phyloP scores from a whole-genome alignment of 2,329 filamentous ascomycete species.

The Monosporascus sp. region DNA sequence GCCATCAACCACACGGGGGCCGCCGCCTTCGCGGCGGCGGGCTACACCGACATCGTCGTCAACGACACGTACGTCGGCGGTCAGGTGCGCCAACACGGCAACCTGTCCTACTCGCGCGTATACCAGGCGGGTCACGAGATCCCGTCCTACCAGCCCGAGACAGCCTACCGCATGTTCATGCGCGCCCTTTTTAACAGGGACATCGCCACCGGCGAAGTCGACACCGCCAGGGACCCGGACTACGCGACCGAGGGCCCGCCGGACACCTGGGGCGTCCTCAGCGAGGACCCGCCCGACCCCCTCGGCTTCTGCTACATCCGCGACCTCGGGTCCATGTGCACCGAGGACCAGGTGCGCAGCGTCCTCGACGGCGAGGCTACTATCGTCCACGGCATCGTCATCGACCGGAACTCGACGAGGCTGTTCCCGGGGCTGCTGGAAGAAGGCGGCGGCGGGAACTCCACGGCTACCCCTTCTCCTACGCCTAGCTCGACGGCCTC shows the following conservation, averaged over 20 bases:
- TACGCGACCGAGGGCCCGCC: slow-evolving; percentile 22
- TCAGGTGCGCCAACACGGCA: slow-evolving; percentile 63
- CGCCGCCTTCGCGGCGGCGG: slow-evolving; percentile 44
- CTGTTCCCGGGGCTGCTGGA: slow-evolving; percentile 22
- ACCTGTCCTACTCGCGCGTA: slow-evolving; percentile 56
- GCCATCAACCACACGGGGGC: slow-evolving; percentile 39
- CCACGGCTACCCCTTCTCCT: neutral
- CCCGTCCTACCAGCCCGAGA: slow-evolving; percentile 46
- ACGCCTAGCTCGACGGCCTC: neutral
- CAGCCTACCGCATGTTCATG: slow-evolving; percentile 44
- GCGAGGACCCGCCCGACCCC: slow-evolving; percentile 39
- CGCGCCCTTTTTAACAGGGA: slow-evolving; percentile 47
- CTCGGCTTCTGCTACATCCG: slow-evolving; percentile 55
- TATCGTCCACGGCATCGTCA: slow-evolving; percentile 28
- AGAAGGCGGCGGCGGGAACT: neutral
- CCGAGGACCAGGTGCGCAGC: slow-evolving; percentile 33
- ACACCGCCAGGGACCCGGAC: slow-evolving; percentile 42
- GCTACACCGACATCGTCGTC: slow-evolving; percentile 60
- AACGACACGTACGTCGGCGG: slow-evolving; percentile 60
- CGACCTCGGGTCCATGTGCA: slow-evolving; percentile 47
- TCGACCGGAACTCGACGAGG: slow-evolving; percentile 22
- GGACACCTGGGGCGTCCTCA: slow-evolving; percentile 42
- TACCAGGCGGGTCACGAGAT: slow-evolving; percentile 55
- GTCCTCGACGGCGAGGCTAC: slow-evolving; percentile 31
- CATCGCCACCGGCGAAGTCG: slow-evolving; percentile 43